Evolutionary conservation across 805 yeast species (phyloP).

Genomic region (Lipomyces mesembrius): DNA sequence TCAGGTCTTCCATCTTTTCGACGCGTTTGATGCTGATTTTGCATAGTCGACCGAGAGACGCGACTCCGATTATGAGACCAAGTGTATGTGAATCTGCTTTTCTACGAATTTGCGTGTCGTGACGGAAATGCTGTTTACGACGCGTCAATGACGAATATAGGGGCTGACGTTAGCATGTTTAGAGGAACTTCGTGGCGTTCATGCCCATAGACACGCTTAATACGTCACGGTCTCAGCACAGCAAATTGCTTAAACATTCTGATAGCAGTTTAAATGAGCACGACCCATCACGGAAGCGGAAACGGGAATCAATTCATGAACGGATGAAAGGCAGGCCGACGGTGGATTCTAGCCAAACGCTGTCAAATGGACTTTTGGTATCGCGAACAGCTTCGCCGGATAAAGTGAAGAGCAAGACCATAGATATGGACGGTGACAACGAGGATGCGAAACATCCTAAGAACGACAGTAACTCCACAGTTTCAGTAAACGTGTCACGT

Average conservation of each 20-base stretch:
- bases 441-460: neutral
- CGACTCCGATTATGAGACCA: constrained; percentile 9
- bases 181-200: constrained; percentile 4
- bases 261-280: neutral
- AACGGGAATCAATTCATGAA: constrained; percentile 6
- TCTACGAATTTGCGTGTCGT: neutral
- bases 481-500: neutral
- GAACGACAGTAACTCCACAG: neutral
- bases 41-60: constrained; percentile 9
- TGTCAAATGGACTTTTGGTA: neutral
- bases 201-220: constrained; percentile 7
- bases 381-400: neutral
- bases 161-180: neutral
- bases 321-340: constrained; percentile 5
- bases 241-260: neutral
- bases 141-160: neutral
- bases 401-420: neutral
- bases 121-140: neutral
- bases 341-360: neutral
- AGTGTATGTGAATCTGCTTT: constrained; percentile 4
- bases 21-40: neutral
- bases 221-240: constrained; percentile 8
- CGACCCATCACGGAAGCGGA: neutral
- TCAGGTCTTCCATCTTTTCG: neutral
- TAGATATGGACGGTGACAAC: constrained; percentile 7